Conservation (phyloP, 2,329 filamentous ascomycete species). For the Aspergillus sp. region DNA sequence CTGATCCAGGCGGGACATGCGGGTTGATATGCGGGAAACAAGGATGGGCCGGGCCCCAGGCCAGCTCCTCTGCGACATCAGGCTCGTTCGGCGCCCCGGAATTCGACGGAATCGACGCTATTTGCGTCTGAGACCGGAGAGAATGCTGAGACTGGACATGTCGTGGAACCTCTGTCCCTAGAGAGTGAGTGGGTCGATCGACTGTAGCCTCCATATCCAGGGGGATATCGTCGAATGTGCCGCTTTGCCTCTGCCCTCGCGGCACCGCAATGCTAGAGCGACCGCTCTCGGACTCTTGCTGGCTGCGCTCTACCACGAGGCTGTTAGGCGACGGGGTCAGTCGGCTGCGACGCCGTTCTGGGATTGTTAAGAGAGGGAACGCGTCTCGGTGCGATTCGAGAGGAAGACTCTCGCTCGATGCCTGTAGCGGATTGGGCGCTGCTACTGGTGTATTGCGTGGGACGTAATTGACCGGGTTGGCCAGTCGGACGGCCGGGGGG, state of each 20-base stretch:
- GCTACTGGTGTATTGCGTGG: conserved; percentile 54
- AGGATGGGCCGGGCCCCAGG: conserved; percentile 92
- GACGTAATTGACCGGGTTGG: conserved; percentile 63
- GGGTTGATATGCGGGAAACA: conserved; percentile 93
- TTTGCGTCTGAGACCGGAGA: conserved; percentile 41
- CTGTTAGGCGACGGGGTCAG: conserved; percentile 49
- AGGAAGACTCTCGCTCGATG: conserved; percentile 35
- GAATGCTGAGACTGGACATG: conserved; percentile 44
- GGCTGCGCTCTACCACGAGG: conserved; percentile 50
- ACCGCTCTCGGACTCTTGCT: conserved; percentile 46
- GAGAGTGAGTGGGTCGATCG: conserved; percentile 10
- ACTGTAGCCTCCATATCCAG: conserved; percentile 24
- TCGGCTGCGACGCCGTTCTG: conserved; percentile 56
- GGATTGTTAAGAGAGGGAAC: conserved; percentile 57
- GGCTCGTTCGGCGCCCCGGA: conserved; percentile 43
- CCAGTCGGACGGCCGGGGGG: conserved; percentile 53
- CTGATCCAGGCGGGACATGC: conserved; percentile 76
- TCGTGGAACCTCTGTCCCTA: conserved; percentile 31
- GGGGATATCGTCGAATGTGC: conserved; percentile 25
- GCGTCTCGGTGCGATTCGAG: conserved; percentile 46
- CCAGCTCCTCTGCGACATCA: conserved; percentile 66
- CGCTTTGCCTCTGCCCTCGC: conserved; percentile 40
- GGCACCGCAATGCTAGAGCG: conserved; percentile 56
- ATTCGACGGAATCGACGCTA: conserved; percentile 40
- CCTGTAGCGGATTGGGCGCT: conserved; percentile 34